Base-by-base conservation (phyloP, 352 stramenopile genomes). In the Globisporangium paddicum region DNA sequence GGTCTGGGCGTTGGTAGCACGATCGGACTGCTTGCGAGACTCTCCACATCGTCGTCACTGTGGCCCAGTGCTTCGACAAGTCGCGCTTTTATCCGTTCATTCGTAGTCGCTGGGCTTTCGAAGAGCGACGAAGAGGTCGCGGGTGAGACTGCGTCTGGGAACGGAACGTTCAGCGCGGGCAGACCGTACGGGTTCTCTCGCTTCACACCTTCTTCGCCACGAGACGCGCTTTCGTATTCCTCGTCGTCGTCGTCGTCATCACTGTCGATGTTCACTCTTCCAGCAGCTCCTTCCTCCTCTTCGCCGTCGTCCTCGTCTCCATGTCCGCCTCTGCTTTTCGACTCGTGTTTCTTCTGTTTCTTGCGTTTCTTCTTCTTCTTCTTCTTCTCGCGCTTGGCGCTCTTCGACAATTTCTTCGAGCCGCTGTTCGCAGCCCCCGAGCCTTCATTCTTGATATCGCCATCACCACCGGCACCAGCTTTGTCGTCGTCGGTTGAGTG, bases 361-460 rank as follows among this genome's bases (percentile, higher is more conserved):
- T 81, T 76, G 11, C 62, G 62, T 51, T 86, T 84, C 30, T 83
- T 75, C 25, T 71, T 62, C 52, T 84, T 84, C 52, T 82, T 75
- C 14, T 69, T 71, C 55, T 86, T 82, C 37, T 84, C 69, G 28
- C 56, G 66, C 58, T 77, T 84, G 26, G 56, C 30, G 11, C 49
- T 79, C 38, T 72, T 84, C 7, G 58, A 56, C 11, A 69, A 47
- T 19, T 70, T 74, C 52, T 75, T 77, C 40, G 40, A 48, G 38
- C 66, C 71, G 41, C 45, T 62, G 40, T 66, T 74, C 44, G 47
- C 68, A 2, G 26, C 67, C 38, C 64, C 72, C 30, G 76, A 85
- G 4, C 63, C 65, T 49, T 89, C 75, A 5, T 34, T 41, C 40
- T 64, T 59, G 28, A 46, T 18, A 35, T 59, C 55, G 18, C 28